Base-by-base conservation (phyloP, 2,329 filamentous ascomycete species). In the Cladosporium sp. region DNA sequence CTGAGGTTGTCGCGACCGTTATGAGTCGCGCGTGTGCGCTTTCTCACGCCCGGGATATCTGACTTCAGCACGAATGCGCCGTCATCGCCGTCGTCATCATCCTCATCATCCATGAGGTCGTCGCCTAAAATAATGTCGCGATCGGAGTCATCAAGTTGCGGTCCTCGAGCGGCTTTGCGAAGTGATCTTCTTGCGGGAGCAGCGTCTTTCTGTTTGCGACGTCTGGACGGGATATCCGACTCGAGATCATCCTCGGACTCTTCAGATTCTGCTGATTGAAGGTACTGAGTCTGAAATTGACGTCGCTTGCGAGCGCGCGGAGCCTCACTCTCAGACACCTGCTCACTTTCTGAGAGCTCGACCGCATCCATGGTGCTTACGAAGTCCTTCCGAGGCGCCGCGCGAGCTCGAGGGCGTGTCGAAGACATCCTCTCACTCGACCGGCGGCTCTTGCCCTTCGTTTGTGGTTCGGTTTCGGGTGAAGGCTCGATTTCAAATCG, bases 1-100 rank as follows among this genome's bases (percentile, higher is more conserved):
- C 22, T 7, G 7, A 28, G 4, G 7, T 28, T 7, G 28, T 18
- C 38, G 10, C 34, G 22, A 46, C 31, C 42, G n/a, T 18, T 38
- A 9, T 9, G 22, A n/a, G 34, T 28, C 19, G 16, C 42, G 22
- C 34, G 49, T 35, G 34, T 32, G 19, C 46, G 52, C 57, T 71
- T 73, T n/a, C 66, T 65, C 5, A 56, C 46, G 4, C 63, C 63
- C 3, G 67, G 43, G 4, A 77, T 54, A 54, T 76, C 72, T 19
- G 74, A 77, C 10, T 62, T 65, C 4, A 76, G 63, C 35, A 34
- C 13, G 37, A 64, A 58, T 16, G 34, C 45, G 5, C 52, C 48
- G 19, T 61, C 43, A 9, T 55, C 55, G 19, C 60, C 62, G 7
- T 28, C 22, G 4, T 66, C 62, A 4, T 64, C 64, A 8, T 70